Evolutionary conservation across 1,139 yeast species (phyloP), one percentile per base, ranked within the genome.

Genomic region (Hyphopichia burtonii): DNA sequence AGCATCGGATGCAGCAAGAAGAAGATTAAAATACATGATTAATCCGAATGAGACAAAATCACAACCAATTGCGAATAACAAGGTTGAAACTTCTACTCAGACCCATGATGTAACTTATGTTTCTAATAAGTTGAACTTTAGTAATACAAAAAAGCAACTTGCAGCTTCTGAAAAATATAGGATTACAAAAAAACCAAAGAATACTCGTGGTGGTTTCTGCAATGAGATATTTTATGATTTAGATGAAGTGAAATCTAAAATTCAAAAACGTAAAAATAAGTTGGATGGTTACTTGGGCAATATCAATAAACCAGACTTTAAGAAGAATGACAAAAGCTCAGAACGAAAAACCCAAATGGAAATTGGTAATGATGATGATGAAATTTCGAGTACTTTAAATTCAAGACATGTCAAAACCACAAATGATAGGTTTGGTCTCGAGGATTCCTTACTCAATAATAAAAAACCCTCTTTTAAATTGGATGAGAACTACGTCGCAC

Each of bases 71-170:
- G 32, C 44, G 7, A 45, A 42, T 3, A 58, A 56, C 38, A 57
- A 54, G 37, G 75, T 71, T 6, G 77, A 73, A 45, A 65, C 73
- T 1, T 47, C 72, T 2, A 73, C 78, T 3, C 78, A 73, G 48
- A 73, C 78, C 2, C 71, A 65, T 44, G 65, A 67, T 48, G 33
- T 52, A 20, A 57, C 58, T 30, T 66, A 56, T 37, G 57, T 72
- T 40, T 54, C 60, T 30, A 56, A 55, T 25, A 51, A 56, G 17
- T 56, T 67, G 40, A 56, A 59, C 35, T 61, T 60, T 43, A 55
- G 46, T 30, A 50, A 45, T 12, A 46, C 47, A 8, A 52, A 47
- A 41, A 53, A 52, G 38, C 50, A 45, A 37, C 45, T 28, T 9
- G 5, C 30, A 4, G 28, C 18, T 46, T 37, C 44, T 38, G 16